Base-by-base conservation (phyloP, 257 asterid genomes). In the Henckelia pumila region DNA sequence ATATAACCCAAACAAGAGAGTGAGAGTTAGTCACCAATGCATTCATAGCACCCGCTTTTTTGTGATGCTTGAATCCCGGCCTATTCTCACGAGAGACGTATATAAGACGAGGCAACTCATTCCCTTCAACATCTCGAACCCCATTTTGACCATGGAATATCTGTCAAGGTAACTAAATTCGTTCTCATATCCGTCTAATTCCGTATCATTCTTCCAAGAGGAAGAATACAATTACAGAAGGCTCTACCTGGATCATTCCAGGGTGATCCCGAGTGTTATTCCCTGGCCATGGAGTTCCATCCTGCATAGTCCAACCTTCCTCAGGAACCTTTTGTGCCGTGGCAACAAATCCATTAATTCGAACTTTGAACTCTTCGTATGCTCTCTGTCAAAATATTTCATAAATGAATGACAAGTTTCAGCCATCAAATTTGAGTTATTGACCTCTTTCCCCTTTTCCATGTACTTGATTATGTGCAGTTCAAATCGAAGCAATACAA, bases 61-160 rank as follows among this genome's bases (percentile, higher is more conserved):
- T 91, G 76, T 91, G 93, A 76, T 91, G 96, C 33, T 91, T 89
- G 56, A 76, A 88, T 71, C 96, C 97, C 7, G 96, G 96, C 74
- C 97, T 81, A 74, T 91, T 91, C 88, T 91, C 97, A 81, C 97
- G 97, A 75, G 97, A 91, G 67, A 91, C 96, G 52, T 91, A 91
- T 67, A 91, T 79, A 62, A 91, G 88, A 59, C 88, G 88, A 71
- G 97, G 97, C 70, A 91, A 81, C 80, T 84, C 96, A 47, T 91
- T 86, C 37, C 92, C 97, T 67, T 91, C 96, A 33, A 83, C 78
- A 75, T 91, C 97, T 21, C 77, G 88, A 69, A 80, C 89, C 92
- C 89, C 92, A 62, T 86, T 85, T 77, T 79, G 82, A 58, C 97
- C 95, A 61, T 85, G 68, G 78, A 91, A 84, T 33, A 88, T 95